phyloP scores from a whole-genome alignment of 495 filamentous ascomycete genomes.

The Chlorociboria aeruginascens region DNA sequence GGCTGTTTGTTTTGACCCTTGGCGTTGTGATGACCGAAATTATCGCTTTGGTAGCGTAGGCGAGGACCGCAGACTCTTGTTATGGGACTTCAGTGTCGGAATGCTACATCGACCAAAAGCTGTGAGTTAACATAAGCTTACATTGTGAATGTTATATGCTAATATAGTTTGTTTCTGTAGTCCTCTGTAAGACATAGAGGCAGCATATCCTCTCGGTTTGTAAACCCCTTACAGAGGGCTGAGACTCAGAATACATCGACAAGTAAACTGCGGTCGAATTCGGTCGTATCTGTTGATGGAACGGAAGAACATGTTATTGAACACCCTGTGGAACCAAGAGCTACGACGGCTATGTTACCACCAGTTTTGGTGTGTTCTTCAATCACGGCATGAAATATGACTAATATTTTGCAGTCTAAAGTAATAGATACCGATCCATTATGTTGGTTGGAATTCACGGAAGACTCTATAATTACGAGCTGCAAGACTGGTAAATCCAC shows the following conservation, averaged over 20 bases:
- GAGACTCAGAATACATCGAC: constrained; percentile 39
- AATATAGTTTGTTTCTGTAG: constrained; percentile 13
- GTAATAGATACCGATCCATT: constrained; percentile 74
- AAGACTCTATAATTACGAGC: constrained; percentile 83
- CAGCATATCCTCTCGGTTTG: constrained; percentile 45
- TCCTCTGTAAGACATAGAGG: constrained; percentile 44
- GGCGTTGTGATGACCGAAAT: constrained; percentile 88
- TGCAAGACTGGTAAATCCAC: constrained; percentile 63
- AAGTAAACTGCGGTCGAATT: constrained; percentile 52
- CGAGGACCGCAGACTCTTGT: constrained; percentile 75
- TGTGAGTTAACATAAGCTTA: constrained; percentile 30
- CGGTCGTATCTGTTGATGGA: constrained; percentile 40
- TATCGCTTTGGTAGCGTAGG: constrained; percentile 95
- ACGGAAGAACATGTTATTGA: constrained; percentile 35
- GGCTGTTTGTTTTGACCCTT: constrained; percentile 85
- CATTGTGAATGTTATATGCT: constrained; percentile 5
- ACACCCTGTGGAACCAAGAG: constrained; percentile 71
- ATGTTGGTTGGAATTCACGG: constrained; percentile 81
- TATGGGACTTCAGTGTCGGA: constrained; percentile 97
- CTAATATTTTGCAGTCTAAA: constrained; percentile 50
- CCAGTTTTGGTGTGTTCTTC: constrained; percentile 64
- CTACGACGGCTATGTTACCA: constrained; percentile 75
- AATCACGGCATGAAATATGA: neutral
- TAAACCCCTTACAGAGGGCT: constrained; percentile 30
- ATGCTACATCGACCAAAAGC: constrained; percentile 87